Percentiles rank a stretch among this genome's conserved stretches.
Evolutionary conservation across 2,329 filamentous ascomycete genomes (phyloP).

Genomic region (Whalleya microplaca): DNA sequence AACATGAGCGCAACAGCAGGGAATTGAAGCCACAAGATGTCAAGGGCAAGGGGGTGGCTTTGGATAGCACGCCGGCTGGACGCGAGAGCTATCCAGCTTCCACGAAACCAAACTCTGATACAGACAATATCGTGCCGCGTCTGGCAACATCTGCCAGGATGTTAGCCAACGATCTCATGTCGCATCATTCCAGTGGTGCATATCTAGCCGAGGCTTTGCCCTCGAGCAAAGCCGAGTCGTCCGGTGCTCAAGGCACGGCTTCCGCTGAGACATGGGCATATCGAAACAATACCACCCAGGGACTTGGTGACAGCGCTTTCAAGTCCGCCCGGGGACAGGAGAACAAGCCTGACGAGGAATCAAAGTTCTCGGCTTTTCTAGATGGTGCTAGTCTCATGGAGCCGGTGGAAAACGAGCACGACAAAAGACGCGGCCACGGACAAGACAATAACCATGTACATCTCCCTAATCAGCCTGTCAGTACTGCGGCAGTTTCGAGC

Average conservation of each 20-base stretch:
- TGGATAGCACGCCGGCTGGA: not conserved
- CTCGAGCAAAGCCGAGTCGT: constrained; percentile 29
- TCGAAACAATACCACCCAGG: constrained; percentile 14
- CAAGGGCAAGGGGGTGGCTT: constrained; percentile 18
- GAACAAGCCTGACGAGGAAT: constrained; percentile 38
- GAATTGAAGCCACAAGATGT: not conserved
- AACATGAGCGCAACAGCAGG: constrained; percentile 5
- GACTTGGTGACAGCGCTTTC: constrained; percentile 27
- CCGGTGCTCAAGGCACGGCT: constrained; percentile 1
- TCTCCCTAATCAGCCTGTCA: not conserved
- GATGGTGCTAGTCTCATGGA: constrained; percentile 30
- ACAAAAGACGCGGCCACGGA: not conserved
- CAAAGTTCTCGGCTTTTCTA: constrained; percentile 43
- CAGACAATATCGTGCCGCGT: constrained; percentile 18
- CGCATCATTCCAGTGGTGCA: constrained; percentile 4
- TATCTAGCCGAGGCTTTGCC: constrained; percentile 14
- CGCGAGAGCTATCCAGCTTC: constrained; percentile 1
- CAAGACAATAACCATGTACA: not conserved
- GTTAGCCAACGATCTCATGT: constrained; percentile 20
- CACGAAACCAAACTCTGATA: not conserved
- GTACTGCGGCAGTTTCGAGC: constrained; percentile 1
- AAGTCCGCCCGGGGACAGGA: constrained; percentile 33
- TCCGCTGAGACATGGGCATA: constrained; percentile 14
- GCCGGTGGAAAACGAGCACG: constrained; percentile 17
- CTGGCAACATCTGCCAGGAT: constrained; percentile 26